Percentiles rank a stretch among this genome's conserved stretches.
Conservation (phyloP, 768 basidiomycete species). For the Lactarius sanguifluus region DNA sequence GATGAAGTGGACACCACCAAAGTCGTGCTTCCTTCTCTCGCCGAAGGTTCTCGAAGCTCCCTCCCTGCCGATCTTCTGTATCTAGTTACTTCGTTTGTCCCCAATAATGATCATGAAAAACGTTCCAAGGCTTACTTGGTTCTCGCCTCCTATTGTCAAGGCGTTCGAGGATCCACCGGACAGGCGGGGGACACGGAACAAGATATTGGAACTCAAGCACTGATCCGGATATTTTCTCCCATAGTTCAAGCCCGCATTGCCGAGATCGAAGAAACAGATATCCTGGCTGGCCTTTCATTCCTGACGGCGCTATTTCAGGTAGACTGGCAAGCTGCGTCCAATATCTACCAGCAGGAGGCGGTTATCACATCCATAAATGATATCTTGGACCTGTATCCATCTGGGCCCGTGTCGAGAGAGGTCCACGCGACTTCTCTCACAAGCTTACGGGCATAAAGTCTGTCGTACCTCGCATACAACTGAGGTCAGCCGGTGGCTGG, state of each 20-base stretch:
- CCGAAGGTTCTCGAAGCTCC: conserved; percentile 19
- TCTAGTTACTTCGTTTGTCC: conserved; percentile 26
- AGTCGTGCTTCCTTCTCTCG: not conserved
- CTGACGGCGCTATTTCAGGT: conserved; percentile 82
- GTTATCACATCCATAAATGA: conserved; percentile 66
- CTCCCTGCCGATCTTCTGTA: conserved; percentile 28
- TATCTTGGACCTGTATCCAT: conserved; percentile 61
- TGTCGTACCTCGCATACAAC: conserved; percentile 63
- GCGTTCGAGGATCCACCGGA: conserved; percentile 44
- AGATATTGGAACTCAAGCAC: conserved; percentile 49
- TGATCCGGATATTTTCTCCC: conserved; percentile 53
- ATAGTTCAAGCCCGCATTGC: conserved; percentile 50
- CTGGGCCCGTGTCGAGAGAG: conserved; percentile 50
- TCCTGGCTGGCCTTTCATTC: conserved; percentile 60
- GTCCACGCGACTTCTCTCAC: conserved; percentile 74
- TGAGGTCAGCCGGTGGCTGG: conserved; percentile 66
- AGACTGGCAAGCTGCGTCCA: conserved; percentile 65
- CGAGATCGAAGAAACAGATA: conserved; percentile 53
- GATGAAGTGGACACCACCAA: conserved; percentile 15
- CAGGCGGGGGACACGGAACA: conserved; percentile 39
- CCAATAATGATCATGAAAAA: conserved; percentile 18
- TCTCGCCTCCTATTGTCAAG: conserved; percentile 68
- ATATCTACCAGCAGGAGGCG: conserved; percentile 64
- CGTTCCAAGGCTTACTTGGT: conserved; percentile 72
- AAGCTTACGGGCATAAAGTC: conserved; percentile 71